These are phyloP conservation scores for Penicillium salamii DNA, from an alignment of 495 filamentous ascomycete genomes.

Conservation along the genomic window DNA sequence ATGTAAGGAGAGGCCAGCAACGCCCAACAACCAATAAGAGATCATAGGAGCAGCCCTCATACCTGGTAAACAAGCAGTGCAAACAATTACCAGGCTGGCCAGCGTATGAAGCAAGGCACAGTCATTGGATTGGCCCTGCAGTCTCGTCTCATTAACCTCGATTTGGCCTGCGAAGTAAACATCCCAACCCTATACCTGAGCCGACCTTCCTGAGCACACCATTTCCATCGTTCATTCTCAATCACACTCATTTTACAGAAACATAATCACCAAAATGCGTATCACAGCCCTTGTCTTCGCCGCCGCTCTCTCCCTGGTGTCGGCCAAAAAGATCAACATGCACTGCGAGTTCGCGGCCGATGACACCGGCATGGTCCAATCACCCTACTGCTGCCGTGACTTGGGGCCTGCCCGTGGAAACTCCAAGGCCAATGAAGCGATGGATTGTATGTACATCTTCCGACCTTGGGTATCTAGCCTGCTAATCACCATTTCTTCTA, in stretches of 20 bases:
- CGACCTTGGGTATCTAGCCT: neutral
- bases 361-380: slow-evolving; percentile 33
- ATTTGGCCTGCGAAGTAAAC: neutral
- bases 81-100: neutral
- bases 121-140: slow-evolving; percentile 8
- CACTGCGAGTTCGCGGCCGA: slow-evolving; percentile 34
- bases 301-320: slow-evolving; percentile 19
- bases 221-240: neutral
- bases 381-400: slow-evolving; percentile 39
- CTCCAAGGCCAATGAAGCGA: slow-evolving; percentile 25
- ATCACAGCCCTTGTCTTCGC: slow-evolving; percentile 24
- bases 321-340: slow-evolving; percentile 29
- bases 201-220: neutral
- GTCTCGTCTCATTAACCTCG: slow-evolving; percentile 1
- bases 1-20: slow-evolving; percentile 25
- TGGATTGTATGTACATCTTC: slow-evolving; percentile 25
- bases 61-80: slow-evolving; percentile 1
- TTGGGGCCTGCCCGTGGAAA: slow-evolving; percentile 20
- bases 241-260: neutral
- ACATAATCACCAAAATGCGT: slow-evolving; percentile 26
- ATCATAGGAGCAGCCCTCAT: slow-evolving; percentile 6
- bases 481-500: neutral
- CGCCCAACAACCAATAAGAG: slow-evolving; percentile 13
- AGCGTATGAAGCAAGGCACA: slow-evolving; percentile 17
- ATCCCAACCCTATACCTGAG: slow-evolving; percentile 6